Evolutionary conservation across 257 asterid genomes (phyloP), one percentile per base, ranked within the genome.

Genomic region (Solanum ahanhuiri): DNA sequence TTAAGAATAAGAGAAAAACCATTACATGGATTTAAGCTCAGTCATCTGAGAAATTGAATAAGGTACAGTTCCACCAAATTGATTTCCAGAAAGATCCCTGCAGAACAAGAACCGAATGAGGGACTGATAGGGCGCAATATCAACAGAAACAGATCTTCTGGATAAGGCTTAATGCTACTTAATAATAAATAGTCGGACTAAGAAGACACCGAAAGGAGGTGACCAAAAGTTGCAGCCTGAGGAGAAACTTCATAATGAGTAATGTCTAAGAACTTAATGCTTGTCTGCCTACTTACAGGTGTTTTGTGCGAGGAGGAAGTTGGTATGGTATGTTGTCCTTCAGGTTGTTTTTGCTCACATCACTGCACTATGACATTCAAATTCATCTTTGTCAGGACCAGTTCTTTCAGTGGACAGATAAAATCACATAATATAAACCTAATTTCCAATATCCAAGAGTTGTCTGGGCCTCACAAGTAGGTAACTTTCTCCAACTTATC

Each of bases 291-390:
- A 81, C 96, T 89, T 91, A 93, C 96, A 93, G 83, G 48, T 75
- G 85, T 31, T 89, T 88, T 86, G 87, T 67, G 72, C 88, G 90
- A 35, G 94, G 93, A 71, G 97, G 97, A 87, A 93, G 95, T 85
- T 91, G 94, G 87, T 90, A 93, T 1, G 97, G 97, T 83, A 93
- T 85, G 88, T 87, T 91, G 87, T 89, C 91, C 82, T 87, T 88
- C 87, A 92, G 91, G 67, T 92, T 92, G 91, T 93, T 93, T 81
- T 89, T 89, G 88, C 97, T 93, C 89, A 93, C 64, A 88, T 93
- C 97, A 91, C 96, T 93, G 94, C 86, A 91, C 90, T 90, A 89
- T 87, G 90, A 75, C 90, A 89, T 90, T 89, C 88, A 87, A 86
- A 88, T 81, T 69, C 83, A 90, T 84, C 81, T 84, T 71, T 60